Percentiles rank a stretch among this genome's conserved stretches.
Conservation (phyloP, 2,329 filamentous ascomycete genomes). For the Xylariaceae sp. region DNA sequence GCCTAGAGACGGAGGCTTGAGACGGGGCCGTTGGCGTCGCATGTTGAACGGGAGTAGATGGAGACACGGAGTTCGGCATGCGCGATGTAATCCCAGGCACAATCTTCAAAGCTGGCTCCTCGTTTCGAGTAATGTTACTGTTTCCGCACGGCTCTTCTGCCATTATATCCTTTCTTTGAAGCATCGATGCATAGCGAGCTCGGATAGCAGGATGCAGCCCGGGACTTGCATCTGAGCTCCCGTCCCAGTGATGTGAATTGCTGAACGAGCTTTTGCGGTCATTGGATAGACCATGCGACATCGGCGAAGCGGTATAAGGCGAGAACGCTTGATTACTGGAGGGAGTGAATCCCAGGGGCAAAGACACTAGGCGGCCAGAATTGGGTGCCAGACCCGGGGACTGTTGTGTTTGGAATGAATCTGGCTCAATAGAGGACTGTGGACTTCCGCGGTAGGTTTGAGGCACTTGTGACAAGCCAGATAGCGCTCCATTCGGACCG, state of each 20-base stretch:
- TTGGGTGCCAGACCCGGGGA: not conserved
- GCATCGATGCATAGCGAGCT: constrained; percentile 30
- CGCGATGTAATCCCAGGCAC: not conserved
- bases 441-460: constrained; percentile 2
- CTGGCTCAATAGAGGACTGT: not conserved
- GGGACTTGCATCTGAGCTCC: constrained; percentile 10
- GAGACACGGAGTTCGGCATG: not conserved
- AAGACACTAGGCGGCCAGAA: not conserved
- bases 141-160: constrained; percentile 7
- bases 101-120: constrained; percentile 4
- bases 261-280: constrained; percentile 4
- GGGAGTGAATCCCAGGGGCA: not conserved
- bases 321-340: constrained; percentile 7
- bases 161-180: constrained; percentile 24
- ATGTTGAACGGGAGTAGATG: not conserved
- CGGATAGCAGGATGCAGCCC: constrained; percentile 32
- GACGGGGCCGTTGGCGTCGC: constrained; percentile 2
- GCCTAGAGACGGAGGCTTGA: constrained; percentile 2
- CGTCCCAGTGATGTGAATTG: constrained; percentile 12
- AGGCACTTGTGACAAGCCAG: constrained; percentile 12
- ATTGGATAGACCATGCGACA: constrained; percentile 3
- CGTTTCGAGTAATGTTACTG: not conserved
- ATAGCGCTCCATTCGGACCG: constrained; percentile 13
- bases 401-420: constrained; percentile 1
- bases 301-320: constrained; percentile 2